These are phyloP conservation scores for Talaromyces sp. DNA, from an alignment of 2,329 filamentous ascomycete species.

Conservation along the genomic window DNA sequence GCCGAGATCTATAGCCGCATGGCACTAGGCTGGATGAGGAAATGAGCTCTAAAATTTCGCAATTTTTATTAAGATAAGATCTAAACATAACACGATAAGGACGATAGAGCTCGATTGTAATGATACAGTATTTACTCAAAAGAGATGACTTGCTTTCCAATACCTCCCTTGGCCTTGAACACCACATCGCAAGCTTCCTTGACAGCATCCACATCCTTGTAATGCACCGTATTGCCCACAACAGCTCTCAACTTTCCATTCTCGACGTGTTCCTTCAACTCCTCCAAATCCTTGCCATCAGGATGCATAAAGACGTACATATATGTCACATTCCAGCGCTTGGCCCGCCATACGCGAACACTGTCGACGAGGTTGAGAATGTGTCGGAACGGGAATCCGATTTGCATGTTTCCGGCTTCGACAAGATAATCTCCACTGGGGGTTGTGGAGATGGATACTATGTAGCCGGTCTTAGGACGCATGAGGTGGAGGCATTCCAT, in stretches of 20 bases:
- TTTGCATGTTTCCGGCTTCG: slow-evolving; percentile 26
- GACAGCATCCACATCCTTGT: slow-evolving; percentile 45
- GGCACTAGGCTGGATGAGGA: neutral
- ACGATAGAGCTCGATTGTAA: neutral
- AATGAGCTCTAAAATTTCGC: neutral
- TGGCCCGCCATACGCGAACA: slow-evolving; percentile 42
- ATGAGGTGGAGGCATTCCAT: slow-evolving; percentile 45
- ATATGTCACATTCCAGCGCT: slow-evolving; percentile 45
- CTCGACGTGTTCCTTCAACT: slow-evolving; percentile 42
- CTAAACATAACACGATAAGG: neutral
- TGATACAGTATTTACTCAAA: neutral
- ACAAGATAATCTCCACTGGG: slow-evolving; percentile 36
- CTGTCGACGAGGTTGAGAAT: slow-evolving; percentile 34
- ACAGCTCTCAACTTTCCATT: slow-evolving; percentile 45
- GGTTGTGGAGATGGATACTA: slow-evolving; percentile 33
- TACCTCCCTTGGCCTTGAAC: slow-evolving; percentile 39
- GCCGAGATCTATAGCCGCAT: neutral
- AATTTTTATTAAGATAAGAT: too few relatives aligned
- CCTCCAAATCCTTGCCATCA: slow-evolving; percentile 42
- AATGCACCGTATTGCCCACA: slow-evolving; percentile 38
- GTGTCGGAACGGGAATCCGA: slow-evolving; percentile 27
- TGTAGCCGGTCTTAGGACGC: slow-evolving; percentile 33
- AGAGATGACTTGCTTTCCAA: slow-evolving; percentile 43
- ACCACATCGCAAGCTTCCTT: slow-evolving; percentile 41
- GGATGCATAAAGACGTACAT: slow-evolving; percentile 44